A percentile compares a stretch with the other conserved stretches of the same genome.
phyloP scores from a whole-genome alignment of 805 yeast species.

The Barnettozyma wickerhamii region DNA sequence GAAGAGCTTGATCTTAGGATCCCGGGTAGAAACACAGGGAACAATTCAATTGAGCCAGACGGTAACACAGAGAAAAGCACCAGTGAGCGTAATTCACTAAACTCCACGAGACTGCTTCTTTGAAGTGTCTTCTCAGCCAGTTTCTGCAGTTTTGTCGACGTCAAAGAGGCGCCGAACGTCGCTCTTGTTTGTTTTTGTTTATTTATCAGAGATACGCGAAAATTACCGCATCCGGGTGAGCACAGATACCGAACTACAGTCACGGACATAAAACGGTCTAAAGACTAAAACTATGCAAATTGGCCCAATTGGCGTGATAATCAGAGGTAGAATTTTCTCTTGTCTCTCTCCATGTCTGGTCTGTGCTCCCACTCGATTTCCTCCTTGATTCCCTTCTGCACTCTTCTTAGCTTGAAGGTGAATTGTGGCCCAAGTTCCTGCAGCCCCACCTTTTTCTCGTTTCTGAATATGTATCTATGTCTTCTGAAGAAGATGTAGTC shows the following conservation, averaged over 20 bases:
- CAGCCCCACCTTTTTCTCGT: constrained; percentile 88
- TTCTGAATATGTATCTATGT: constrained; percentile 85
- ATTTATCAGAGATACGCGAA: constrained; percentile 4
- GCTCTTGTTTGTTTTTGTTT: constrained; percentile 3
- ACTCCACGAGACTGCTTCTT: too few relatives aligned
- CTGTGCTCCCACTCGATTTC: constrained; percentile 96
- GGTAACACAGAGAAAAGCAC: not conserved
- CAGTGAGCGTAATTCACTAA: too few relatives aligned
- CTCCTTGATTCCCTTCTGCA: constrained; percentile 88
- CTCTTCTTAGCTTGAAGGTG: constrained; percentile 79
- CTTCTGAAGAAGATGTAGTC: constrained; percentile 94
- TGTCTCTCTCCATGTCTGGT: constrained; percentile 94
- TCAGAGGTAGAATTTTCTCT: constrained; percentile 82
- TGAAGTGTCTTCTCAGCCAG: too few relatives aligned
- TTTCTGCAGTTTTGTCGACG: not conserved
- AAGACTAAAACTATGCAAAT: too few relatives aligned
- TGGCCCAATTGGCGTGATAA: too few relatives aligned
- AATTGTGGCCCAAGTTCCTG: constrained; percentile 98
- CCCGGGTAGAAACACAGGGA: too few relatives aligned
- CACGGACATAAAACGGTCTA: not conserved
- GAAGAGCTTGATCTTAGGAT: too few relatives aligned
- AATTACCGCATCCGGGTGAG: constrained; percentile 2
- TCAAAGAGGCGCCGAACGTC: not conserved
- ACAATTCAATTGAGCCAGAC: too few relatives aligned
- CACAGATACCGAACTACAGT: too few relatives aligned